Evolutionary conservation across 1,139 yeast species (phyloP).

Genomic region (Sugiyamaella grinbergsii): DNA sequence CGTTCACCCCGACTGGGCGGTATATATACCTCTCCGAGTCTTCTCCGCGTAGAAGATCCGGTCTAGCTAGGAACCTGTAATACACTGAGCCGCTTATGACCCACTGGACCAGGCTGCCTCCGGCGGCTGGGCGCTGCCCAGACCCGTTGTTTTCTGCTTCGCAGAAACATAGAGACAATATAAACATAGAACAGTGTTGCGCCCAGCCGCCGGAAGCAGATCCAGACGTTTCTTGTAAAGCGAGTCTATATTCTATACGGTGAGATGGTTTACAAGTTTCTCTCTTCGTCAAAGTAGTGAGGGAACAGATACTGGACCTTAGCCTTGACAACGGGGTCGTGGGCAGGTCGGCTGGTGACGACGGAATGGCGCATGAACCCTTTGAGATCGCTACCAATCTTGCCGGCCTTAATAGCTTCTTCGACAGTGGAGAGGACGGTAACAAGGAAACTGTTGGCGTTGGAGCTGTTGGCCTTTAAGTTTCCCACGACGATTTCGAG

Average conservation of each 20-base stretch:
- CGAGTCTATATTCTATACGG: background rate
- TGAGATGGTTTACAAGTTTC: slow-evolving; percentile 7
- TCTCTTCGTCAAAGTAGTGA: slow-evolving; percentile 52
- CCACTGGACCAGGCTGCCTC: background rate
- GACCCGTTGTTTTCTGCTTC: slow-evolving; percentile 4
- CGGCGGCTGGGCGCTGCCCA: slow-evolving; percentile 7
- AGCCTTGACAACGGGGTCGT: slow-evolving; percentile 69
- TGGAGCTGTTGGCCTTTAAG: slow-evolving; percentile 80
- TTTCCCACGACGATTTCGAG: slow-evolving; percentile 95
- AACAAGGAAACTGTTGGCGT: slow-evolving; percentile 79
- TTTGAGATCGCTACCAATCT: slow-evolving; percentile 65
- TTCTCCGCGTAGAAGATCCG: slow-evolving; percentile 21
- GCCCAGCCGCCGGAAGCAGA: slow-evolving; percentile 1
- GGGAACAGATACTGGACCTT: slow-evolving; percentile 89
- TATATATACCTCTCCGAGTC: slow-evolving; percentile 49
- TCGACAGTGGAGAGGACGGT: slow-evolving; percentile 68
- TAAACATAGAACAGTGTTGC: background rate
- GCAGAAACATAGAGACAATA: background rate
- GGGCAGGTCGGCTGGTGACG: slow-evolving; percentile 75
- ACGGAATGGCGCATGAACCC: slow-evolving; percentile 83
- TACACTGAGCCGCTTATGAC: no score
- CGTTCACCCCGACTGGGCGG: slow-evolving; percentile 48
- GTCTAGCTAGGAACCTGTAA: slow-evolving; percentile 10
- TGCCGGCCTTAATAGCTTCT: slow-evolving; percentile 58
- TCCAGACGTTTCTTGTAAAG: no score